phyloP scores from a whole-genome alignment of 192 early-diverging fungal genomes.

The Podila clonocystis region DNA sequence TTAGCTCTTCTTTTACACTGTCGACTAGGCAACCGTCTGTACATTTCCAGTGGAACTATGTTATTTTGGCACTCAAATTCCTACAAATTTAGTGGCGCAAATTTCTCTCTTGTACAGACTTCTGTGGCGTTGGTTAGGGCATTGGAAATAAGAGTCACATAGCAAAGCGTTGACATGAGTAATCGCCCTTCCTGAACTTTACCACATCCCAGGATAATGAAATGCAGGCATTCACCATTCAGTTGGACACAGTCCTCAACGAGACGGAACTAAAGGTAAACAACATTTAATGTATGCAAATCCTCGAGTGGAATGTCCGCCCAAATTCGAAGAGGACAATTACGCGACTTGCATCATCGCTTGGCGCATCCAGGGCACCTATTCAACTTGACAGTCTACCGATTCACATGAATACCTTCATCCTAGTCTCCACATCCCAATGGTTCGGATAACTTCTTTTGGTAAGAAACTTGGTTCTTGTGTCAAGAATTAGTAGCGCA shows the following conservation, averaged over 20 bases:
- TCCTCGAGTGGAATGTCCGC: too few species aligned
- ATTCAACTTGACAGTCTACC: background rate
- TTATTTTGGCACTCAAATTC: too few species aligned
- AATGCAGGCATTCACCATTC: constrained; percentile 32
- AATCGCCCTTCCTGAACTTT: too few species aligned
- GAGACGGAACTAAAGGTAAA: constrained; percentile 31
- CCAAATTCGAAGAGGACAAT: background rate
- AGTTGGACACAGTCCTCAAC: constrained; percentile 22
- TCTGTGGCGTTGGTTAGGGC: too few species aligned
- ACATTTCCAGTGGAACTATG: too few species aligned
- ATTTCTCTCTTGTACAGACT: too few species aligned
- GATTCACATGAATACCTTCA: background rate
- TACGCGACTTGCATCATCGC: background rate
- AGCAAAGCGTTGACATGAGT: background rate
- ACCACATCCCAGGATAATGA: background rate
- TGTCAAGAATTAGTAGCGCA: background rate
- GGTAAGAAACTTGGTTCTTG: constrained; percentile 6
- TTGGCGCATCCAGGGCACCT: background rate
- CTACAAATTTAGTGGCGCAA: too few species aligned
- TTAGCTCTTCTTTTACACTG: too few species aligned
- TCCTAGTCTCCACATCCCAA: constrained; percentile 1
- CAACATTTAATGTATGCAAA: background rate
- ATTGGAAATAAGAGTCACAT: too few species aligned
- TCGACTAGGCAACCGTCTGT: too few species aligned
- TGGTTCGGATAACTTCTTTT: constrained; percentile 27